These are phyloP conservation scores for Phytophthora pini DNA, from an alignment of 352 stramenopile genomes.

Conservation along the genomic window DNA sequence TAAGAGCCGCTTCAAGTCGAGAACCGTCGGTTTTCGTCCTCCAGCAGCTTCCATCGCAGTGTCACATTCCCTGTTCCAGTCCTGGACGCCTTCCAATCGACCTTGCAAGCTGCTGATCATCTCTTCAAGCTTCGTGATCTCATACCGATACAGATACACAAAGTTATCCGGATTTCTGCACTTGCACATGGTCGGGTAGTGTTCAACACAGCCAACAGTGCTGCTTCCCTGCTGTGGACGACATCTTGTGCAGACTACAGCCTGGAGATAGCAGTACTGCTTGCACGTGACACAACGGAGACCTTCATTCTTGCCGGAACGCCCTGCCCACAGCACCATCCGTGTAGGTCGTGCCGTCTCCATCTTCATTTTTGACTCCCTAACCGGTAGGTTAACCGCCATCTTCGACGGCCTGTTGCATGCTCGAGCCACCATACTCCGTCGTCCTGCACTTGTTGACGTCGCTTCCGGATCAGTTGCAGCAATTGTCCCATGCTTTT, in stretches of 20 bases:
- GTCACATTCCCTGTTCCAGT: conserved; percentile 51
- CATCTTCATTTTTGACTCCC: conserved; percentile 42
- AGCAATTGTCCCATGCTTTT: conserved; percentile 30
- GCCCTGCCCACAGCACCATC: conserved; percentile 86
- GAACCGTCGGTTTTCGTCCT: conserved; percentile 17
- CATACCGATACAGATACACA: conserved; percentile 66
- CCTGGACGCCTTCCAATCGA: conserved; percentile 44
- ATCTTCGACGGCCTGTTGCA: conserved; percentile 30
- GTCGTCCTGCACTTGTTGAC: conserved; percentile 39
- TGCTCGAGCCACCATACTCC: conserved; percentile 40
- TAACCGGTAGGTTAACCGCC: conserved; percentile 6
- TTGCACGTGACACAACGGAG: conserved; percentile 80
- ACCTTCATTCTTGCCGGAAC: conserved; percentile 77
- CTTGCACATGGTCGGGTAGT: conserved; percentile 83
- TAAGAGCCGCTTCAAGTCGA: conserved; percentile 42
- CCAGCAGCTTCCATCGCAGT: conserved; percentile 20
- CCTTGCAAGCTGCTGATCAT: conserved; percentile 41
- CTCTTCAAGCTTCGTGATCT: conserved; percentile 44
- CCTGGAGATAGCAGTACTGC: conserved; percentile 88
- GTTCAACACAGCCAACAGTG: conserved; percentile 74
- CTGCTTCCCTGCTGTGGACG: conserved; percentile 49
- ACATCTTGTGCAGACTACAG: conserved; percentile 81
- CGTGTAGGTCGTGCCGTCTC: conserved; percentile 51
- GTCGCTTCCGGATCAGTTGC: conserved; percentile 14
- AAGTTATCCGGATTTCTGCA: conserved; percentile 65